These are phyloP conservation scores for Acrocalymma vagum DNA, from an alignment of 2,329 filamentous ascomycete species.

Conservation along the genomic window DNA sequence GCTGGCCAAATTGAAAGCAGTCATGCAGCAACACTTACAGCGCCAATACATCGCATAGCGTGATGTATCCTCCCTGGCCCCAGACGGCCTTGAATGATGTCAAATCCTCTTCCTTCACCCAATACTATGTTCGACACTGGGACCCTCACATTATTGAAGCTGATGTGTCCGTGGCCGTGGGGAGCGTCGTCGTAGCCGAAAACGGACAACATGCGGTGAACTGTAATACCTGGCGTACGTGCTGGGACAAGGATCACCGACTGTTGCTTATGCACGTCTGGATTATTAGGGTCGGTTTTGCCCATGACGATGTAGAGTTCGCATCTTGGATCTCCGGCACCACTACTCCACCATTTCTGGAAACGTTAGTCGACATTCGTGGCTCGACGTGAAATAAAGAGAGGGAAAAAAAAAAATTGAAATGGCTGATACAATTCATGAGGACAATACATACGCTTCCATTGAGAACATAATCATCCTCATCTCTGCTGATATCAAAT, in stretches of 20 bases:
- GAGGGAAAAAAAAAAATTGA: constrained; percentile 61
- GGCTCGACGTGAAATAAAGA: too few species aligned
- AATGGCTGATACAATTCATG: background rate
- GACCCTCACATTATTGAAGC: constrained; percentile 86
- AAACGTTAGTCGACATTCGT: too few species aligned
- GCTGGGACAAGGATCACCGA: constrained; percentile 89
- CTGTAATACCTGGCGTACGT: constrained; percentile 79
- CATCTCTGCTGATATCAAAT: constrained; percentile 79
- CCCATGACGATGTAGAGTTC: constrained; percentile 94
- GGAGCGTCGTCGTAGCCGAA: constrained; percentile 98
- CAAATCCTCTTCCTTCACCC: constrained; percentile 92
- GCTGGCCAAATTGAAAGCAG: background rate
- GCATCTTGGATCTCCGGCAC: constrained; percentile 89
- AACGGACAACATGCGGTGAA: constrained; percentile 89
- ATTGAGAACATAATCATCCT: constrained; percentile 87
- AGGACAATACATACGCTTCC: constrained; percentile 67
- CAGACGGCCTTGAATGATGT: constrained; percentile 95
- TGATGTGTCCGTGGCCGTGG: constrained; percentile 91
- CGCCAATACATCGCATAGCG: constrained; percentile 91
- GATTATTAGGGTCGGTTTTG: constrained; percentile 79
- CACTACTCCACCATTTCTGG: constrained; percentile 98
- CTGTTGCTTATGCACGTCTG: constrained; percentile 83
- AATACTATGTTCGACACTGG: constrained; percentile 83
- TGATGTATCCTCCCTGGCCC: constrained; percentile 96
- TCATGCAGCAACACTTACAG: constrained; percentile 58